Conservation (phyloP, 345 rosid genomes). For the Theobroma cacao region DNA sequence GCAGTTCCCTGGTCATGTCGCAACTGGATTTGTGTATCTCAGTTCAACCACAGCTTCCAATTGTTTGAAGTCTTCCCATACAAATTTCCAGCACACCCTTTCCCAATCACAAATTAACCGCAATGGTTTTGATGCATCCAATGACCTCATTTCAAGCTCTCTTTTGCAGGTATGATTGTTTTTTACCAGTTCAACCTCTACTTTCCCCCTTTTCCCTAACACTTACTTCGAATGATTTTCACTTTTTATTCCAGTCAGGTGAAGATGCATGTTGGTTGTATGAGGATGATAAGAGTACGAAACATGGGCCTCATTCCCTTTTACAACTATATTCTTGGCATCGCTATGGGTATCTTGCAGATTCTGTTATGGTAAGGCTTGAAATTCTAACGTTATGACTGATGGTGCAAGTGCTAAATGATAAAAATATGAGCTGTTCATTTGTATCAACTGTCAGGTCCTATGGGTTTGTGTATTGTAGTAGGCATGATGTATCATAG, state of each 20-base stretch:
- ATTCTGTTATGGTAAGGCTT: slow-evolving; percentile 58
- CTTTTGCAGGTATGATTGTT: slow-evolving; percentile 46
- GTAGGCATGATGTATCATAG: not conserved
- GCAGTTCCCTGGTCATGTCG: slow-evolving; percentile 86
- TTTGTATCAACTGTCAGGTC: not conserved
- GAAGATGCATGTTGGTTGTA: slow-evolving; percentile 76
- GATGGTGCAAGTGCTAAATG: not conserved
- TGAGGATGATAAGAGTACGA: slow-evolving; percentile 65
- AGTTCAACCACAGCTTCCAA: slow-evolving; percentile 26
- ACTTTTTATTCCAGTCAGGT: slow-evolving; percentile 41
- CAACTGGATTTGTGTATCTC: slow-evolving; percentile 73
- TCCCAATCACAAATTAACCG: slow-evolving; percentile 30
- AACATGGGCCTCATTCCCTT: slow-evolving; percentile 82
- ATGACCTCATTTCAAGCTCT: slow-evolving; percentile 29
- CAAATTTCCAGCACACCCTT: slow-evolving; percentile 6
- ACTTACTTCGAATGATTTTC: not conserved
- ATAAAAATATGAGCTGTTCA: not conserved
- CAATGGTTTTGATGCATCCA: slow-evolving; percentile 22
- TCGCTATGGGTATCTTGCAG: slow-evolving; percentile 52
- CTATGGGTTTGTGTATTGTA: not conserved
- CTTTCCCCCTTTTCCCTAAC: not conserved
- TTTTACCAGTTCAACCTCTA: not conserved
- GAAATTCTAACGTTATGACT: not conserved
- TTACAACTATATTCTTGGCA: slow-evolving; percentile 68
- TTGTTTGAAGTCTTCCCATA: slow-evolving; percentile 21